phyloP scores from a whole-genome alignment of 2,329 filamentous ascomycete species.

The Balansia obtecta region DNA sequence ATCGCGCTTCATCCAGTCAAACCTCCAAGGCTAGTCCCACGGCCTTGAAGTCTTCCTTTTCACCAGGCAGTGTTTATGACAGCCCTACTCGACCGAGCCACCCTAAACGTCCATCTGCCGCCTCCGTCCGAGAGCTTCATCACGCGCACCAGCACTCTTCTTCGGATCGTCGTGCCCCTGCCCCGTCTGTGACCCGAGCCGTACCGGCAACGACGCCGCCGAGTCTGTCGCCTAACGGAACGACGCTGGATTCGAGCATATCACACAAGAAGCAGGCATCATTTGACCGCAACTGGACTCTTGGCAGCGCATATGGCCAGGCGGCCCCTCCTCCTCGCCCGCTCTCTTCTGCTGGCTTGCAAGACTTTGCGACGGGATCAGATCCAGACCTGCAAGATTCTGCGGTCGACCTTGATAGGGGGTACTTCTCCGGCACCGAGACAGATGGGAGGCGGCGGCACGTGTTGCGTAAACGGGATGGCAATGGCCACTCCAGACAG shows the following conservation, averaged over 20 bases:
- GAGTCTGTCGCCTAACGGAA: constrained; percentile 30
- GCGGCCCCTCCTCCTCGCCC: constrained; percentile 27
- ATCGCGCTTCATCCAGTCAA: constrained; percentile 36
- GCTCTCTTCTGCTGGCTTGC: constrained; percentile 39
- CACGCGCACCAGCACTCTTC: constrained; percentile 82
- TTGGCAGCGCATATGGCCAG: constrained; percentile 37
- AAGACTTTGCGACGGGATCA: constrained; percentile 27
- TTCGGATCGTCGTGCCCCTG: constrained; percentile 51
- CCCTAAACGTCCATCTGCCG: constrained; percentile 58
- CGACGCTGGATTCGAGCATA: constrained; percentile 27
- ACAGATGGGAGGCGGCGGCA: constrained; percentile 64
- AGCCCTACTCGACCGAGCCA: constrained; percentile 35
- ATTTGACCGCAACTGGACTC: constrained; percentile 59
- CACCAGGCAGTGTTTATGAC: constrained; percentile 27
- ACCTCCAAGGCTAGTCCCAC: constrained; percentile 36
- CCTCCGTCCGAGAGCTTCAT: constrained; percentile 69
- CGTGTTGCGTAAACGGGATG: constrained; percentile 68
- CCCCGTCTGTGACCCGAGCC: constrained; percentile 9
- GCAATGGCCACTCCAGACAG: constrained; percentile 50
- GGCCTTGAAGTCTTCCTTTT: constrained; percentile 26
- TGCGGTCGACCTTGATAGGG: constrained; percentile 60
- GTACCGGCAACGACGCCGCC: constrained; percentile 15
- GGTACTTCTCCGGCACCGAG: constrained; percentile 89
- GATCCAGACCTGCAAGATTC: constrained; percentile 33
- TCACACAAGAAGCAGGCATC: constrained; percentile 54